Percentiles rank a stretch among this genome's conserved stretches.
Conservation (phyloP, 306 rosid genomes). For the Quercus robur region DNA sequence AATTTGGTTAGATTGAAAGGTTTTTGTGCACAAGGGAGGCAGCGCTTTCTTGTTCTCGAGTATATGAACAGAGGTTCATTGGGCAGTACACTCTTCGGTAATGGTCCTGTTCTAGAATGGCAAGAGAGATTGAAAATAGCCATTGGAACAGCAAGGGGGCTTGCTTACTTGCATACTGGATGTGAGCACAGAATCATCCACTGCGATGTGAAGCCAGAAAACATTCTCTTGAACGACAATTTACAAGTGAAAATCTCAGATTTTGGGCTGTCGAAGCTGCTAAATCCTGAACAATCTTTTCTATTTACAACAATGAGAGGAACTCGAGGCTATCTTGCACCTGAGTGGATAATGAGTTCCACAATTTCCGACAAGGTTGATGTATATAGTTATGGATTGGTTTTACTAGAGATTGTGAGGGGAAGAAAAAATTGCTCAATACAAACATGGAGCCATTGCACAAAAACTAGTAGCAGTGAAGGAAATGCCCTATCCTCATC, state of each 20-base stretch:
- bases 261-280: slow-evolving; percentile 88
- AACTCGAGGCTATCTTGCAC: slow-evolving; percentile 91
- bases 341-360: slow-evolving; percentile 88
- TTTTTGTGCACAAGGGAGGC: slow-evolving; percentile 75
- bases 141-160: slow-evolving; percentile 87
- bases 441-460: slow-evolving; percentile 53
- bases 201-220: slow-evolving; percentile 91
- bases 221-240: slow-evolving; percentile 72
- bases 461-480: slow-evolving; percentile 51
- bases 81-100: slow-evolving; percentile 66
- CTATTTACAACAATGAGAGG: slow-evolving; percentile 93
- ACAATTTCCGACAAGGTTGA: slow-evolving; percentile 83
- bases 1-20: slow-evolving; percentile 82
- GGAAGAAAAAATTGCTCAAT: slow-evolving; percentile 71
- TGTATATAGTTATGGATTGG: slow-evolving; percentile 92
- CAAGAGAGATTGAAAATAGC: slow-evolving; percentile 82
- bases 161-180: slow-evolving; percentile 77
- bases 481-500: slow-evolving; percentile 39
- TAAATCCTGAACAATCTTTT: slow-evolving; percentile 70
- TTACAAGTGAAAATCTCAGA: slow-evolving; percentile 87
- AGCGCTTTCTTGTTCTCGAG: slow-evolving; percentile 71
- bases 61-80: slow-evolving; percentile 90
- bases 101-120: slow-evolving; percentile 83
- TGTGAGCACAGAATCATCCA: slow-evolving; percentile 83
- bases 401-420: slow-evolving; percentile 71